Evolutionary conservation across 169 alveolate genomes (phyloP).

Genomic region (Plasmodium inui): DNA sequence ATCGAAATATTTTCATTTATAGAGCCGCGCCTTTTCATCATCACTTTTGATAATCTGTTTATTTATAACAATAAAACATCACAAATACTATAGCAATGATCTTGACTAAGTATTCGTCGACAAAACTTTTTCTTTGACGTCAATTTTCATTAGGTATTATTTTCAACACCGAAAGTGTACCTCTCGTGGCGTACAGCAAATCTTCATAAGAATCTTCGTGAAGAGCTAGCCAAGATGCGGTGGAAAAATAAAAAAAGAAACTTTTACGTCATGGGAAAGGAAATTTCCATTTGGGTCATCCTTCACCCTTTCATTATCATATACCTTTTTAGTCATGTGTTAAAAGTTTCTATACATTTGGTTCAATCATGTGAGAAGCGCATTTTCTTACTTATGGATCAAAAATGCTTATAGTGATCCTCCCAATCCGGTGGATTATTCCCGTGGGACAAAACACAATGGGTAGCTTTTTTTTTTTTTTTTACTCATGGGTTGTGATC

Average conservation of each 20-base stretch:
- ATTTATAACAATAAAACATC: slow-evolving; percentile 73
- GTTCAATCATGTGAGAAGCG: background rate
- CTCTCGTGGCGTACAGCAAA: background rate
- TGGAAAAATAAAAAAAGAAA: too few species aligned
- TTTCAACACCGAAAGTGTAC: slow-evolving; percentile 63
- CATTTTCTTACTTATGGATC: background rate
- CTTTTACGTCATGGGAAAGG: background rate
- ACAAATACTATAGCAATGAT: slow-evolving; percentile 78
- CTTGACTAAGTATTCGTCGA: slow-evolving; percentile 78
- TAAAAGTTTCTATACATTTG: background rate
- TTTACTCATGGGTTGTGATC: background rate
- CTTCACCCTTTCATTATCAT: background rate
- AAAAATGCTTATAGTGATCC: background rate
- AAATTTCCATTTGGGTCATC: background rate
- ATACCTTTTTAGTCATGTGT: background rate
- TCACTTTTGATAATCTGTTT: slow-evolving; percentile 75
- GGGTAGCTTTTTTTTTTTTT: background rate
- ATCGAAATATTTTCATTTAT: slow-evolving; percentile 29
- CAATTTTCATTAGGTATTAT: background rate
- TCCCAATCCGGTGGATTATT: background rate
- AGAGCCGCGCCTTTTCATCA: slow-evolving; percentile 75
- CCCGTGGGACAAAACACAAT: background rate
- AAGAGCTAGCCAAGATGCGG: background rate
- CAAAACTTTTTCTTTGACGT: background rate
- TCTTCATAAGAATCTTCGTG: background rate